A percentile compares a stretch with the other conserved stretches of the same genome.
Evolutionary conservation across 2,329 filamentous ascomycete genomes (phyloP).

Genomic region (Raffaelea ambrosiae): DNA sequence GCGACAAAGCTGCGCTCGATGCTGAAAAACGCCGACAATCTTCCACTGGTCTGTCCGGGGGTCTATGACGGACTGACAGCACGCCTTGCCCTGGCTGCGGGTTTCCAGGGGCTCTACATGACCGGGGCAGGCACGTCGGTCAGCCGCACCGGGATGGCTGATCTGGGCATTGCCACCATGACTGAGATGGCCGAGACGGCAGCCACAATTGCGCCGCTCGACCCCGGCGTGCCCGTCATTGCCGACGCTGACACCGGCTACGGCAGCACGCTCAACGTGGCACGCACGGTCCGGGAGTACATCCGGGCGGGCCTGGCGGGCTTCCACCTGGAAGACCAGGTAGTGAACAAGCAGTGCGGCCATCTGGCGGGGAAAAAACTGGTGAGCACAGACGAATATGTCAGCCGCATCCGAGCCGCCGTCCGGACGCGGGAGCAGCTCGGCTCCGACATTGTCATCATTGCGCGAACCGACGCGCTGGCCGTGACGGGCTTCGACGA

Average conservation of each 20-base stretch:
- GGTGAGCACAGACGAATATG: slow-evolving; percentile 12
- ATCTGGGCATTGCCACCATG: slow-evolving; percentile 40
- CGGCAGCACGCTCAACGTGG: slow-evolving; percentile 27
- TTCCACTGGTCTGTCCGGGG: background rate
- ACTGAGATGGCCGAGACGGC: slow-evolving; percentile 49
- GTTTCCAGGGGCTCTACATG: slow-evolving; percentile 1
- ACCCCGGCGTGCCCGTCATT: slow-evolving; percentile 38
- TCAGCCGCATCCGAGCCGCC: slow-evolving; percentile 22
- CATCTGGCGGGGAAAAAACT: too few relatives aligned
- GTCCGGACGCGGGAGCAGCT: slow-evolving; percentile 25
- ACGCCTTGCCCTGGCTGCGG: background rate
- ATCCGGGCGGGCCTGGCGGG: too few relatives aligned
- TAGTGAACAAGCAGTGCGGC: too few relatives aligned
- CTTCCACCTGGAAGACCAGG: too few relatives aligned
- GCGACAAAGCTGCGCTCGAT: background rate
- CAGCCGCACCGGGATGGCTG: slow-evolving; percentile 37
- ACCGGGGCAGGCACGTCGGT: slow-evolving; percentile 42
- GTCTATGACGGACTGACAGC: slow-evolving; percentile 1
- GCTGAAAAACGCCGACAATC: background rate
- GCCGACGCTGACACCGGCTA: slow-evolving; percentile 45
- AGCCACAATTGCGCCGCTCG: slow-evolving; percentile 28
- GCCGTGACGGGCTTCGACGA: slow-evolving; percentile 43
- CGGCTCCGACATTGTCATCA: slow-evolving; percentile 45
- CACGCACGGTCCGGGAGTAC: slow-evolving; percentile 23
- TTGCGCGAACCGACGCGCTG: slow-evolving; percentile 48